Base-by-base conservation (phyloP, 352 stramenopile genomes). In the Pythium biforme region DNA sequence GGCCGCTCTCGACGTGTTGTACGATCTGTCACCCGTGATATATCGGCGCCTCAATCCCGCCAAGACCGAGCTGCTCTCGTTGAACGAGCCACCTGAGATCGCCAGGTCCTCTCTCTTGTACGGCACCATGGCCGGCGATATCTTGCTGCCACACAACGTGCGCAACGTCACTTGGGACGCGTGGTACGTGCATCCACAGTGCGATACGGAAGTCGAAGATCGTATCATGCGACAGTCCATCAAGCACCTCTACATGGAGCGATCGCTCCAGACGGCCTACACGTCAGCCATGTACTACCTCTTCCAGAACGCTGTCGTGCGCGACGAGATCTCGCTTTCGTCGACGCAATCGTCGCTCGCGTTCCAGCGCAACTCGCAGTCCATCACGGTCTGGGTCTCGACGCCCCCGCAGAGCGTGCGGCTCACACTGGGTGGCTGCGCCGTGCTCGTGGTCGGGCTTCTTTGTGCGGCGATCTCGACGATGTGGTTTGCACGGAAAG, bases 61-160 rank as follows among this genome's bases (percentile, higher is more conserved):
- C 15, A 17, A 40, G 5, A 17, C 15, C 34, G 4, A 5, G 5
- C 9, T 17, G 9, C 15, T 5, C 5, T 5, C 7, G 2, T 5
- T 5, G 7, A 17, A 17, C 14, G 34, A 40, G 34, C 34, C 34
- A 11, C n/a, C n/a, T n/a, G n/a, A n/a, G n/a, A n/a, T n/a, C n/a
- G n/a, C n/a, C n/a, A n/a, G n/a, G n/a, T n/a, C n/a, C n/a, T n/a
- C n/a, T n/a, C 34, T 40, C 9, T 4, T 25, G 4, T 39, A 39
- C 26, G 19, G 40, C 26, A 22, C 26, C 10, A 15, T 10, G 22
- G 47, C 25, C 6, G n/a, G n/a, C n/a, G 40, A 61, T 27, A 15
- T 61, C 9, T 22, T 62, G 11, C 55, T 62, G 17, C 41, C 55
- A 1, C 55, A 62, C 41, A 62, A 62, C 27, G 14, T 47, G 0